These are phyloP conservation scores for Flaveria sonorensis DNA, from an alignment of 129 eudicot genomes.

Conservation along the genomic window DNA sequence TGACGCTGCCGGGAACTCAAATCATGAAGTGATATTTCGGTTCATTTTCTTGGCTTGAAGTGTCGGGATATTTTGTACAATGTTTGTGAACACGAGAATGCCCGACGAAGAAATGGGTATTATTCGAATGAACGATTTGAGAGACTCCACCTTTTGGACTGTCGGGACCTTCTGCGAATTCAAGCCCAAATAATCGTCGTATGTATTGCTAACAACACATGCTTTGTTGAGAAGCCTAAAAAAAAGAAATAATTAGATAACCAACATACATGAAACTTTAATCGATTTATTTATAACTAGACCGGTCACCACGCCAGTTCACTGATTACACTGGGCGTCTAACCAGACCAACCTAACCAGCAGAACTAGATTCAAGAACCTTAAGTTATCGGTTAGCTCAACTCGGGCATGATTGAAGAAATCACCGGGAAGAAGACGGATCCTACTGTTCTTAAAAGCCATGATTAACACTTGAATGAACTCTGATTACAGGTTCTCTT, in stretches of 20 bases:
- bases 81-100: slow-evolving; percentile 30
- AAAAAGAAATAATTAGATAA: too few relatives aligned
- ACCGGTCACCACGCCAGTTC: too few relatives aligned
- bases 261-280: too few relatives aligned
- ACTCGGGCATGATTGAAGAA: slow-evolving; percentile 30
- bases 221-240: slow-evolving; percentile 70
- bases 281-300: too few relatives aligned
- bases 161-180: slow-evolving; percentile 58
- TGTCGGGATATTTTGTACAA: slow-evolving; percentile 35
- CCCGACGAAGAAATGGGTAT: slow-evolving; percentile 61
- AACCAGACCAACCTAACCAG: too few relatives aligned
- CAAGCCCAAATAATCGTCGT: slow-evolving; percentile 35
- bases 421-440: slow-evolving; percentile 25
- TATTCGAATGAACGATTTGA: slow-evolving; percentile 50
- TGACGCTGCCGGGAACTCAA: slow-evolving; percentile 55
- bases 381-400: slow-evolving; percentile 39
- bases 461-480: slow-evolving; percentile 42
- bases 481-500: slow-evolving; percentile 35
- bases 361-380: too few relatives aligned
- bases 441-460: slow-evolving; percentile 43
- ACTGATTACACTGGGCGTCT: too few relatives aligned
- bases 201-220: slow-evolving; percentile 47
- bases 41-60: slow-evolving; percentile 52
- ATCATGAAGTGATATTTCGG: slow-evolving; percentile 30
- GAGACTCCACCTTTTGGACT: slow-evolving; percentile 55